Base-by-base conservation (phyloP, 257 asterid species). In the Nicotiana obtusifolia region DNA sequence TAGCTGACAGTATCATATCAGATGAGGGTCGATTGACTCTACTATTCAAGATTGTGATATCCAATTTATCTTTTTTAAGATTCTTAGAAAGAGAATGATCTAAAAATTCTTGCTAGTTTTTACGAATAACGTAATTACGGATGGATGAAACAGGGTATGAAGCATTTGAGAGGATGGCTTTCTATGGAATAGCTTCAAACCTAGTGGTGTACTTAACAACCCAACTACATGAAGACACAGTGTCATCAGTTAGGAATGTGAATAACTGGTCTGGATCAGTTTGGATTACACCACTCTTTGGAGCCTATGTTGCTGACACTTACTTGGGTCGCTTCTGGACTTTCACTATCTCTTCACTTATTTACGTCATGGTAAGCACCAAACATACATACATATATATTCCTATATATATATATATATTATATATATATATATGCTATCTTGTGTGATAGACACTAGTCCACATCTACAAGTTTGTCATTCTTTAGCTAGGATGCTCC, bases 241-340 rank as follows among this genome's bases (percentile, higher is more conserved):
- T 94, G 84, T 64, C 94, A 35, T 93, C 98, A 0, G 93, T 94
- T 11, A 86, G 97, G 77, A 94, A 92, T 68, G 97, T 94, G 3
- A 93, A 94, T 83, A 91, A 94, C 73, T 94, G 98, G 98, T 89
- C 98, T 0, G 98, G 98, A 22, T 82, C 95, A 3, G 97, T 93
- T 2, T 94, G 98, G 98, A 92, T 94, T 49, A 94, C 97, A 60
- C 98, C 98, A 9, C 92, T 94, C 13, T 82, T 94, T 19, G 98
- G 98, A 2, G 97, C 97, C 28, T 94, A 91, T 81, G 81, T 93
- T 37, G 97, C 98, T 4, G 98, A 94, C 84, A 88, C 98, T 54
- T 93, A 89, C 86, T 53, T 94, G 64, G 98, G 98, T 77, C 91
- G 98, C 4, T 94, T 93, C 75, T 94, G 98, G 98, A 94, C 98